Conservation (phyloP, 148 eudicot genomes). For the Rhododendron henanense region DNA sequence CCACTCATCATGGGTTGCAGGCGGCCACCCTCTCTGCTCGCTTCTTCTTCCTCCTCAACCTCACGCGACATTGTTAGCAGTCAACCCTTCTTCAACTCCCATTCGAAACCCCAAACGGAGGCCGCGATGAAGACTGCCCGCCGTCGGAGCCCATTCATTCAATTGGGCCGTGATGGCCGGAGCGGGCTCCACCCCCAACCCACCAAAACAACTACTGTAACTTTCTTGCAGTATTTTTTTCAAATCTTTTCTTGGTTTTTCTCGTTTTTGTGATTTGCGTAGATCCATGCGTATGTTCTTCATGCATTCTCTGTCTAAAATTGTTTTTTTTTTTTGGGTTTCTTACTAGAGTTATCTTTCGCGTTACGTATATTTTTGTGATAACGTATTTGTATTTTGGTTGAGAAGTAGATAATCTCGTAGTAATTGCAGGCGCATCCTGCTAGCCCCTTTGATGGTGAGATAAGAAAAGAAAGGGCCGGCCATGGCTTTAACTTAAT, state of each 20-base stretch:
- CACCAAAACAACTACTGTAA: too few species aligned
- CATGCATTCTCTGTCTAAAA: background rate
- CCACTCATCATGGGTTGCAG: conserved; percentile 8
- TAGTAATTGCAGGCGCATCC: too few species aligned
- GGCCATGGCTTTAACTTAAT: too few species aligned
- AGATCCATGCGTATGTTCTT: background rate
- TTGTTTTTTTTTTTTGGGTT: too few species aligned
- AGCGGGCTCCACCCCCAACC: conserved; percentile 26
- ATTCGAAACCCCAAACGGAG: background rate
- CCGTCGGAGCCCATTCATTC: conserved; percentile 25
- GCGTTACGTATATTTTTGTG: too few species aligned
- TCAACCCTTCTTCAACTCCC: background rate
- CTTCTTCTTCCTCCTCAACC: background rate
- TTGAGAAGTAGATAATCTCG: too few species aligned
- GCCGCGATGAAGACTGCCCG: conserved; percentile 49
- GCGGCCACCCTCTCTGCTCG: conserved; percentile 17
- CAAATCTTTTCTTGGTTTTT: background rate
- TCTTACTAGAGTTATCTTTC: too few species aligned
- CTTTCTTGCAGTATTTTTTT: background rate
- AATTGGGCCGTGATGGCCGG: conserved; percentile 25
- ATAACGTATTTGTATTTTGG: too few species aligned
- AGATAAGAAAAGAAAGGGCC: too few species aligned
- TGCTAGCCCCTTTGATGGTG: too few species aligned
- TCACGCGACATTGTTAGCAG: background rate
- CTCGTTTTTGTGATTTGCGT: background rate